Conservation (phyloP, 73 alveolate species). For the Tetrahymena thermophila region DNA sequence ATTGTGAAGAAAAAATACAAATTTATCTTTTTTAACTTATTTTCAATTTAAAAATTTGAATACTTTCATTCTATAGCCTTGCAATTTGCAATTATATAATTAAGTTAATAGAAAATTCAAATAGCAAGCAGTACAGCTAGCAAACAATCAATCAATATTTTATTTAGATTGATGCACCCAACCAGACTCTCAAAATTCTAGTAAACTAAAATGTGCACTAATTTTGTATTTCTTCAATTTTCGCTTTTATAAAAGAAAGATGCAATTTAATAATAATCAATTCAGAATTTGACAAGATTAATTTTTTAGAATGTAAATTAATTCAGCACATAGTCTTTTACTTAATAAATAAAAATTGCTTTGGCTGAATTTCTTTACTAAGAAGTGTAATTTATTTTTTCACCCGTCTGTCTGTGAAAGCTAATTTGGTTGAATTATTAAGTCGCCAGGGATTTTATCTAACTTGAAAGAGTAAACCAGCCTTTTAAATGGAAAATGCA, state of each 20-base stretch:
- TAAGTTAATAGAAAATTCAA: neutral
- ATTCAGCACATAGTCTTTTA: neutral
- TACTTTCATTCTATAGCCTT: neutral
- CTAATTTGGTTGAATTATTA: neutral
- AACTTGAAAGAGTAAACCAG: neutral
- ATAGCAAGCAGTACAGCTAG: neutral
- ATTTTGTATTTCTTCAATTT: neutral
- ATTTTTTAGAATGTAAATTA: too few species aligned
- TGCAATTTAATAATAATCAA: neutral
- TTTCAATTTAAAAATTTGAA: neutral
- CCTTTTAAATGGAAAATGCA: neutral
- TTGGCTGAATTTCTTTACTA: too few species aligned
- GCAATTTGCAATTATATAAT: neutral
- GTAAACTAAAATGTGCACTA: neutral
- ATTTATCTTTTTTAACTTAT: too few species aligned
- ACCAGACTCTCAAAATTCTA: too few species aligned
- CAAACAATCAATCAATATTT: neutral
- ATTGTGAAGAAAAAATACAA: too few species aligned
- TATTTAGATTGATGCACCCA: neutral
- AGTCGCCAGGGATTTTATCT: neutral
- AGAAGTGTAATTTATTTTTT: neutral
- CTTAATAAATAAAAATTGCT: neutral
- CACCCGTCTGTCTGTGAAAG: neutral
- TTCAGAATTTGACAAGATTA: neutral
- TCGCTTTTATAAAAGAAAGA: neutral